Conservation (phyloP, 1,139 yeast genomes). For the Geotrichum cucujoidarum region DNA sequence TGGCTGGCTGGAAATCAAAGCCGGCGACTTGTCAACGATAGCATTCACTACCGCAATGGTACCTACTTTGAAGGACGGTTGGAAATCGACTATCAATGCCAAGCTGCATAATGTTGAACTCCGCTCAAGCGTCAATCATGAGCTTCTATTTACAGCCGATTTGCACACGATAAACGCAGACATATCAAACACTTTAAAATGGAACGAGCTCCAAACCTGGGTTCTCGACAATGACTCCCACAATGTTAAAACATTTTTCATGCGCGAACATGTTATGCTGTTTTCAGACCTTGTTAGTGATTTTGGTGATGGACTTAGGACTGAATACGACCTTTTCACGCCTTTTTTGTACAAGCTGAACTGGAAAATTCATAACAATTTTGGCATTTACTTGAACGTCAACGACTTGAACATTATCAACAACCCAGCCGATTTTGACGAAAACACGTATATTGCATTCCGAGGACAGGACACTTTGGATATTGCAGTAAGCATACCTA, state of each 20-base stretch:
- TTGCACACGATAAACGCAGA: constrained; percentile 53
- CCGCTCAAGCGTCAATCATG: constrained; percentile 85
- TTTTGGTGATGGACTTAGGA: constrained; percentile 67
- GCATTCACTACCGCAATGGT: constrained; percentile 48
- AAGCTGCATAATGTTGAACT: constrained; percentile 58
- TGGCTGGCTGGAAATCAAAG: constrained; percentile 85
- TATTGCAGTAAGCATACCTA: constrained; percentile 52
- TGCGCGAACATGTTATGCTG: constrained; percentile 79
- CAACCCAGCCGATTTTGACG: constrained; percentile 78
- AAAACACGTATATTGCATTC: constrained; percentile 70
- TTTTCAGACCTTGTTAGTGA: constrained; percentile 72
- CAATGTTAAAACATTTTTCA: constrained; percentile 55
- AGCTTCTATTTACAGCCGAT: constrained; percentile 61
- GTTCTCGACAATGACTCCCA: constrained; percentile 49
- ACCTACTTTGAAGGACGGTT: constrained; percentile 52
- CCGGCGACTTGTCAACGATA: constrained; percentile 51
- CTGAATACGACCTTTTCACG: constrained; percentile 67
- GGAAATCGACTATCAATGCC: constrained; percentile 48
- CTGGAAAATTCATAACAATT: constrained; percentile 54
- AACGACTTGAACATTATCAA: constrained; percentile 85
- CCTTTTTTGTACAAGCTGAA: constrained; percentile 59
- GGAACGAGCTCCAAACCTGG: constrained; percentile 82
- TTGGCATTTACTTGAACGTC: constrained; percentile 65
- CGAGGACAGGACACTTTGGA: constrained; percentile 54
- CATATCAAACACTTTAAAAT: constrained; percentile 64